phyloP scores from a whole-genome alignment of 768 basidiomycete species.

The Harrya chromipes region DNA sequence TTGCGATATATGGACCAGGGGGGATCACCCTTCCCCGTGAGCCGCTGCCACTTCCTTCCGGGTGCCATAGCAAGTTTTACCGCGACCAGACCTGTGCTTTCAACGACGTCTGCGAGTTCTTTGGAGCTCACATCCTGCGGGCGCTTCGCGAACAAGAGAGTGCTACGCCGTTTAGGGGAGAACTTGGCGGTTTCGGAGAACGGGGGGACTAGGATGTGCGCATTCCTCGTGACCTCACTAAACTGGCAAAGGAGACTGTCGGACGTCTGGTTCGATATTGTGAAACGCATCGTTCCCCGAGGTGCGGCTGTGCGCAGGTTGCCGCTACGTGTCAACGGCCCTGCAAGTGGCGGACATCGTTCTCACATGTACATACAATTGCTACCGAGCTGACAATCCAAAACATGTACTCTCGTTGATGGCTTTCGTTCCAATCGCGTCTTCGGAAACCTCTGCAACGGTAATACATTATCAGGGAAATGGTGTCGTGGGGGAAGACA shows the following conservation, averaged over 20 bases:
- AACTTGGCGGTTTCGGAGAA: constrained; percentile 23
- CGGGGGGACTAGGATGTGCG: constrained; percentile 16
- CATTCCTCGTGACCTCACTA: not conserved
- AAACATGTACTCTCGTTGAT: no score
- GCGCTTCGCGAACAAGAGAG: constrained; percentile 17
- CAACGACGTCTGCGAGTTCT: constrained; percentile 4
- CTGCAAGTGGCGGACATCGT: no score
- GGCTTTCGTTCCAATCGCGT: no score
- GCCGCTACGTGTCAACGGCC: no score
- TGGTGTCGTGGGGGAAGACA: no score
- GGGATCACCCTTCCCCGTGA: constrained; percentile 41
- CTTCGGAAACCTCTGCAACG: no score
- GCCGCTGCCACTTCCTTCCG: constrained; percentile 44
- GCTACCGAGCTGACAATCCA: no score
- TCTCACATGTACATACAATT: no score
- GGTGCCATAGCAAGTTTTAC: constrained; percentile 22
- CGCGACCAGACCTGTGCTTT: constrained; percentile 11
- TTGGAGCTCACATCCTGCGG: constrained; percentile 20
- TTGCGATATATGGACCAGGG: constrained; percentile 59
- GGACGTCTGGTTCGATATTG: constrained; percentile 37
- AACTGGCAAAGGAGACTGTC: constrained; percentile 24
- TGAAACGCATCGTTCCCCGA: constrained; percentile 20
- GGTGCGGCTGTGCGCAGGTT: constrained; percentile 1
- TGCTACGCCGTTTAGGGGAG: constrained; percentile 15
- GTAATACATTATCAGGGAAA: no score